Evolutionary conservation across 169 alveolate genomes (phyloP), one percentile per base, ranked within the genome.

Genomic region (Eimeria falciformis): DNA sequence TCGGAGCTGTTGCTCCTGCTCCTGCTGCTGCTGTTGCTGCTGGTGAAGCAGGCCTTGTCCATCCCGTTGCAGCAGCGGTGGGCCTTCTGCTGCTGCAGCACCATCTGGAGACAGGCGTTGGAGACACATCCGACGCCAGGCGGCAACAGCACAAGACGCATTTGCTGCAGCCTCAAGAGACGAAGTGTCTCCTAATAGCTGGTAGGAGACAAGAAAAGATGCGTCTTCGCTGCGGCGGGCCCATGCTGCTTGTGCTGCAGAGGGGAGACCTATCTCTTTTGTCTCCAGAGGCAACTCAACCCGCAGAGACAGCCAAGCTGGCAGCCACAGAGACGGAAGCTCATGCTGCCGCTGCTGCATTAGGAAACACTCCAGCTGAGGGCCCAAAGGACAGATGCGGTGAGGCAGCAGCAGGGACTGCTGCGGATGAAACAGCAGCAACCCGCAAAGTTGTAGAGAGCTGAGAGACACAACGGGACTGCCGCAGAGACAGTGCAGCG

Each of bases 241-340:
- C 89, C 89, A 79, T 14, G 75, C 73, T n/a, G 69, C 89, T 21
- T 79, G 89, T 14, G 89, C 89, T 79, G 89, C 89, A 79, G 89
- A 53, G 89, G 29, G 25, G 53, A 53, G 33, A 62, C 89, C 29
- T 27, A 79, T 50, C 7, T 50, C 27, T 5, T 9, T 62, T 29
- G 75, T 53, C 7, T 47, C 58, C 55, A 79, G 46, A 1, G 89
- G 89, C 75, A 79, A 73, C 56, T 79, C 89, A 14, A 79, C 75
- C 37, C 89, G 75, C 56, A 79, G 89, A 17, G 75, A 53, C 75
- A 79, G 25, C 89, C 89, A 79, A 2, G 89, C 18, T 21, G 89
- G 89, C 75, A 79, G 89, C 73, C 47, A 56, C 89, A 79, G 33
- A n/a, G 55, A 50, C 7, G 62, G 29, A 6, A 21, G 29, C 43